phyloP scores from a whole-genome alignment of 768 basidiomycete genomes.

The Mycena leptocephala region DNA sequence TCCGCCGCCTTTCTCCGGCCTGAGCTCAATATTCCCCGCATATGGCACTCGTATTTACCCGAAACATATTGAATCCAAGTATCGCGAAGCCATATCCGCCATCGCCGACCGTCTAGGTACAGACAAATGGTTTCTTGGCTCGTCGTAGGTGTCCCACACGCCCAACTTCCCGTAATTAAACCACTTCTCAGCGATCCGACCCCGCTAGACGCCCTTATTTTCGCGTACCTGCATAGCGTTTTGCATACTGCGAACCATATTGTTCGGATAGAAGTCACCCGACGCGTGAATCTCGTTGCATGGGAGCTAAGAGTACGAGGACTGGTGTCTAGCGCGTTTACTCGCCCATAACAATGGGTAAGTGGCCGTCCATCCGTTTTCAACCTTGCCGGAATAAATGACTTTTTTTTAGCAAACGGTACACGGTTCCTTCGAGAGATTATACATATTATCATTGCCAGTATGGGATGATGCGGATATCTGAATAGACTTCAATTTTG shows the following conservation, averaged over 20 bases:
- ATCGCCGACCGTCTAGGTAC: slow-evolving; percentile 84
- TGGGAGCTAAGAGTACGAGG: slow-evolving; percentile 84
- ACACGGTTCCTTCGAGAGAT: too few species aligned
- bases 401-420: neutral
- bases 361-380: too few species aligned
- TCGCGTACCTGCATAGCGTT: slow-evolving; percentile 85
- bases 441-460: too few species aligned
- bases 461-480: too few species aligned
- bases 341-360: neutral
- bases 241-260: slow-evolving; percentile 59
- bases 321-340: slow-evolving; percentile 71
- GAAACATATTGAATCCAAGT: slow-evolving; percentile 68
- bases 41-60: slow-evolving; percentile 73
- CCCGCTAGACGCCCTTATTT: slow-evolving; percentile 85
- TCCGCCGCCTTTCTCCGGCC: slow-evolving; percentile 80
- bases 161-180: neutral
- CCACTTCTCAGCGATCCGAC: slow-evolving; percentile 73
- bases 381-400: too few species aligned
- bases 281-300: slow-evolving; percentile 82
- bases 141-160: slow-evolving; percentile 62
- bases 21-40: slow-evolving; percentile 73
- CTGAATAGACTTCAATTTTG: too few species aligned
- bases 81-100: slow-evolving; percentile 80
- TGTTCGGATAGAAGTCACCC: slow-evolving; percentile 76
- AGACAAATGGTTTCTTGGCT: slow-evolving; percentile 88